Conservation (phyloP, 2,329 filamentous ascomycete species). For the Helminthosporium solani region DNA sequence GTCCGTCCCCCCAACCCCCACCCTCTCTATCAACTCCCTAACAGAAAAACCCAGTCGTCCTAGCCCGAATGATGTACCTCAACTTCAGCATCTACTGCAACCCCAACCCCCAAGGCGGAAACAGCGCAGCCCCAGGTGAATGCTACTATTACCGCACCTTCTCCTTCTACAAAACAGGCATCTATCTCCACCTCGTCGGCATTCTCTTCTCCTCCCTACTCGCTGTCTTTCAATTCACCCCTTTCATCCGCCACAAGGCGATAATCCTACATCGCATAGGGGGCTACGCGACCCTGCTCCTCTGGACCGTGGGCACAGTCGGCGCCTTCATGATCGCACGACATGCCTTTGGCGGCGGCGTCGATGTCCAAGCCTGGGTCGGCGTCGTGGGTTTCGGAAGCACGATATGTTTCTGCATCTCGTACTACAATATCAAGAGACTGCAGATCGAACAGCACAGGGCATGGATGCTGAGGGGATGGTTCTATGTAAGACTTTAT, state of each 20-base stretch:
- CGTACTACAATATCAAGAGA: constrained; percentile 59
- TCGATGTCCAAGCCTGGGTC: constrained; percentile 52
- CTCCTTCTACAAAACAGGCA: constrained; percentile 39
- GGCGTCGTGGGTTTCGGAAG: constrained; percentile 51
- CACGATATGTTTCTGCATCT: constrained; percentile 47
- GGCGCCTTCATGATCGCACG: constrained; percentile 57
- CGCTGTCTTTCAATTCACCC: constrained; percentile 46
- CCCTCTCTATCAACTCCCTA: neutral
- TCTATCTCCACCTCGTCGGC: constrained; percentile 46
- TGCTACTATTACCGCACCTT: constrained; percentile 46
- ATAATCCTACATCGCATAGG: constrained; percentile 61
- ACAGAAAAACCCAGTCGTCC: constrained; percentile 31
- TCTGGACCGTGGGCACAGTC: constrained; percentile 50
- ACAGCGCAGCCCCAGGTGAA: constrained; percentile 44
- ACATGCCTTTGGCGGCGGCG: constrained; percentile 55
- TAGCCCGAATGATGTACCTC: constrained; percentile 53
- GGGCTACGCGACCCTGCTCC: constrained; percentile 56
- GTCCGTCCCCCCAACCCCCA: neutral
- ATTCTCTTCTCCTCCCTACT: constrained; percentile 46
- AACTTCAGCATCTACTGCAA: constrained; percentile 44
- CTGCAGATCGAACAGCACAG: constrained; percentile 54
- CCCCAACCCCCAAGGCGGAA: constrained; percentile 9
- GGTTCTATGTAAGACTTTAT: constrained; percentile 33
- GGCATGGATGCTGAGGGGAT: constrained; percentile 32
- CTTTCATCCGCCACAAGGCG: constrained; percentile 48